Conservation (phyloP, 179 eudicot genomes). For the Corrigiola litoralis region DNA sequence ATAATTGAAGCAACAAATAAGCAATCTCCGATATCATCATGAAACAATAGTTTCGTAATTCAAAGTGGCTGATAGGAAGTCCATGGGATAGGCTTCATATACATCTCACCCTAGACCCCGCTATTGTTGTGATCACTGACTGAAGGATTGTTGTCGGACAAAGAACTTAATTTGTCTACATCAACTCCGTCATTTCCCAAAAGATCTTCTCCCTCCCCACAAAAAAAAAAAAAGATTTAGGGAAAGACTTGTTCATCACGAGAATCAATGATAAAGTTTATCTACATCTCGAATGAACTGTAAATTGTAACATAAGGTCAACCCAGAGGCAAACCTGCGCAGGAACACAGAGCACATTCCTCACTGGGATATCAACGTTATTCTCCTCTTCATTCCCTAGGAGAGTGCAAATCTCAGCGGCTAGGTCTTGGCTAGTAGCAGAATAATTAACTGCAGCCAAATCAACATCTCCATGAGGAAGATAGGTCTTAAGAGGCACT, state of each 20-base stretch:
- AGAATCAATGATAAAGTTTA: no score
- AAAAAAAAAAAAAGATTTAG: not conserved
- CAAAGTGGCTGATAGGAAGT: no score
- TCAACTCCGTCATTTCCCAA: no score
- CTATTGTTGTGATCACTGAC: no score
- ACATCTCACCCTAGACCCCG: not conserved
- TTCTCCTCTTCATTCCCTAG: constrained; percentile 25
- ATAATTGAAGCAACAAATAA: no score
- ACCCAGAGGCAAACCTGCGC: constrained; percentile 41
- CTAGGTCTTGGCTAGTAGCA: constrained; percentile 26
- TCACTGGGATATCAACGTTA: constrained; percentile 27
- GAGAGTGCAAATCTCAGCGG: constrained; percentile 24
- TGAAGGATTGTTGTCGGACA: no score
- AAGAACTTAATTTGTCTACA: no score
- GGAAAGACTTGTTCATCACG: no score
- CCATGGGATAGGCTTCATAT: not conserved
- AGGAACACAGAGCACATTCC: constrained; percentile 38
- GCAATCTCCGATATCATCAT: not conserved
- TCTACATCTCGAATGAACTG: not conserved
- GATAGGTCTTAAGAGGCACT: constrained; percentile 51
- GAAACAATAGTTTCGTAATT: no score
- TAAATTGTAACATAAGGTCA: constrained; percentile 6
- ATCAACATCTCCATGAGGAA: constrained; percentile 49
- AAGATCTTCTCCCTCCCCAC: no score
- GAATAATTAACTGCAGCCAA: constrained; percentile 32